Conservation (phyloP, 1,284 basidiomycete species). For the Cutaneotrichosporon spelunceum region DNA sequence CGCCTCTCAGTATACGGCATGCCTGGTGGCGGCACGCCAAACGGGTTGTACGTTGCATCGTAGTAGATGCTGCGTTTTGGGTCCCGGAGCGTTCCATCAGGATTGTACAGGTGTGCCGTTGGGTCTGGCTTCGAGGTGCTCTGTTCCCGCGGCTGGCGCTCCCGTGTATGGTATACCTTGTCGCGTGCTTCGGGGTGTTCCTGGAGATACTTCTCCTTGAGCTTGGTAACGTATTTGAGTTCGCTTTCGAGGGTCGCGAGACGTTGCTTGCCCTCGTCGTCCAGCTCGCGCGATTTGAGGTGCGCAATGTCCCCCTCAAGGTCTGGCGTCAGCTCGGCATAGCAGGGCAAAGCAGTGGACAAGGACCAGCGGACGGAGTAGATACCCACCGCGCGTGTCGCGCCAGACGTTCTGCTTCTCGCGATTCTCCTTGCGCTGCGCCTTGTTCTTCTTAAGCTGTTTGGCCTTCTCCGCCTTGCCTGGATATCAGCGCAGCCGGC, state of each 20-base stretch:
- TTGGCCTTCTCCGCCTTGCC: constrained; percentile 83
- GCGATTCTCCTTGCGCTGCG: constrained; percentile 68
- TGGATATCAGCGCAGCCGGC: constrained; percentile 37
- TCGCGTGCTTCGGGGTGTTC: constrained; percentile 84
- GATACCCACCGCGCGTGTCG: constrained; percentile 66
- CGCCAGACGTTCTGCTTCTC: constrained; percentile 82
- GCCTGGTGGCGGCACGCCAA: constrained; percentile 90
- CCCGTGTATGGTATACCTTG: constrained; percentile 60
- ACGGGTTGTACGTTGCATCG: constrained; percentile 88
- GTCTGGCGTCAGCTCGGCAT: constrained; percentile 28
- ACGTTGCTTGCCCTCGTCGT: constrained; percentile 39
- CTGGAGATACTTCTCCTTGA: constrained; percentile 82
- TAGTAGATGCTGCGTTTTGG: constrained; percentile 89
- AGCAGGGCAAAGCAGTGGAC: neutral
- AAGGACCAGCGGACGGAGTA: neutral
- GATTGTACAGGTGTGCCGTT: constrained; percentile 60
- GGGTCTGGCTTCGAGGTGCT: constrained; percentile 35
- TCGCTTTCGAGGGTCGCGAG: constrained; percentile 65
- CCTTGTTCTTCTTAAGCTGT: constrained; percentile 91
- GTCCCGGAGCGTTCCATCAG: constrained; percentile 74
- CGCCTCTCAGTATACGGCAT: constrained; percentile 88
- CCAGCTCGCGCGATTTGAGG: constrained; percentile 35
- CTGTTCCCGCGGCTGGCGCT: constrained; percentile 49
- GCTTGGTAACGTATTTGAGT: constrained; percentile 69
- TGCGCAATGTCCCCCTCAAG: constrained; percentile 46